Evolutionary conservation across 2,329 filamentous ascomycete genomes (phyloP), one percentile per base, ranked within the genome.

Genomic region (Claviceps capensis): DNA sequence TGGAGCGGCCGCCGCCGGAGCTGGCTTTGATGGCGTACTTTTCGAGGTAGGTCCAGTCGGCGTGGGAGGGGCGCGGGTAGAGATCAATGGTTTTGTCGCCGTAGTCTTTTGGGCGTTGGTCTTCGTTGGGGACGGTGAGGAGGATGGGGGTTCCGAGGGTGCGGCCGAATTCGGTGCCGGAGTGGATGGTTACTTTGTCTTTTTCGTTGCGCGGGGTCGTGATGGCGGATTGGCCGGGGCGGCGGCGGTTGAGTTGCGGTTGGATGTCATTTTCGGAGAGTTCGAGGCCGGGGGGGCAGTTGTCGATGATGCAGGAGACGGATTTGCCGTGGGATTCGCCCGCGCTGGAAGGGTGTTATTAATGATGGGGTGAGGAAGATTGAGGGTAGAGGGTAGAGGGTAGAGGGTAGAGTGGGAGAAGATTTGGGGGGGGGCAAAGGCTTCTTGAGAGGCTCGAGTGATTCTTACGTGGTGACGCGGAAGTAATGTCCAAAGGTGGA

Each of bases 1-100:
- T 90, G 66, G 85, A 90, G 56, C 93, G 79, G 51, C 93, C 91
- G 60, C 93, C 91, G 53, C 93, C 91, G 55, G 83, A 89, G 66
- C 82, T 87, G 40, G 93, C 89, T 74, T 94, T 94, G 60, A 94
- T 83, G 53, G 91, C 91, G 68, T 98, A 98, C 73, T 97, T 97
- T 69, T 95, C 87, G 55, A 95, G 77, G 72, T 97, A 97, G 55
- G 93, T 97, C 81, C 86, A 96, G 71, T 97, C 91, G 54, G 93
- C 91, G 70, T 97, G 93, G 59, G 83, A 88, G 38, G 91, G 93
- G 49, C 93, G 80, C 4, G 93, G 93, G 76, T 85, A 97, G 56
- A 82, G 72, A 69, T 97, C 88, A 81, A 96, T 96, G 34, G 90
- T 95, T 65, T 81, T 79, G 70, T 82, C 80, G 52, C 86, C 86